Evolutionary conservation across 2,329 filamentous ascomycete species (phyloP), one percentile per base, ranked within the genome.

Genomic region (Fusarium mangiferae): DNA sequence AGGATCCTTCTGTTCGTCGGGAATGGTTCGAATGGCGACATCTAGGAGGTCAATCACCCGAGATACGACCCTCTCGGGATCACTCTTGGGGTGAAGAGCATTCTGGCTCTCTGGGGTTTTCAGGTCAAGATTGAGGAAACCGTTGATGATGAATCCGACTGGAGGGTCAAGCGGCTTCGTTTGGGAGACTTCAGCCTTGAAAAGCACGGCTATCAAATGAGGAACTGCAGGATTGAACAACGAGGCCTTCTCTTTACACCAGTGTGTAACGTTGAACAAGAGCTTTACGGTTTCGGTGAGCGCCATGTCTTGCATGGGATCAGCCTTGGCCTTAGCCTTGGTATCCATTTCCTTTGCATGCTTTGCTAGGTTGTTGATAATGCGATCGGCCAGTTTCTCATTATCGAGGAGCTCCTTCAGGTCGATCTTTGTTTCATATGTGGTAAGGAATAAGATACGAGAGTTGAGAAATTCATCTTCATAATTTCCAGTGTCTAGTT

Each of bases 241-340:
- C 2, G 85, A 81, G 9, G 84, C 83, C 33, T 92, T 86, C 46
- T 91, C 87, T 8, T 91, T 90, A 74, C 92, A 92, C 78, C 91
- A 91, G 77, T 95, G 91, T 4, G 93, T 93, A 60, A 98, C 87
- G 81, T 98, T 98, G 86, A 97, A 98, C 58, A 97, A 84, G 45
- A 98, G 87, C 79, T 97, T 98, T 56, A 96, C 85, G 0, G 93
- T 96, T 81, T 98, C 96, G 14, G 87, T 87, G 42, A 98, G 86
- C 1, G 95, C 94, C 90, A 96, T 90, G 66, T 93, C 90, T 73
- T 93, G 90, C 87, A 95, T 93, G 0, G 89, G 88, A 46, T 89
- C 84, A 18, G 74, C 74, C 17, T 77, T 79, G 30, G 79, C 73
- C 17, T 77, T 79, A 28, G 79, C 73, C 51, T 82, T 83, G 51